Conservation (phyloP, 495 filamentous ascomycete species). For the Penicillium pulvis region DNA sequence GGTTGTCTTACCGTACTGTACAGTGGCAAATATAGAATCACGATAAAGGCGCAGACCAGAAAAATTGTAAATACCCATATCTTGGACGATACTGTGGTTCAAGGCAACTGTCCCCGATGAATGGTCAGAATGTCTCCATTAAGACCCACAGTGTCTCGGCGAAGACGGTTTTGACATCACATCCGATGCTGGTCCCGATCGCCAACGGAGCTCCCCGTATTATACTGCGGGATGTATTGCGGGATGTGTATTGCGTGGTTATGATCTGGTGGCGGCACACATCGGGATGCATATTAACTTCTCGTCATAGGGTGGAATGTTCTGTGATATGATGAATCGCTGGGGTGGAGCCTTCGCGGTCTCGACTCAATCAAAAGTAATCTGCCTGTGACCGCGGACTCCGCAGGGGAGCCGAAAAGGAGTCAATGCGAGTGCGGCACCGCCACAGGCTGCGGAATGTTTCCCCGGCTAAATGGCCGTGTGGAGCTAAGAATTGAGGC, state of each 20-base stretch:
- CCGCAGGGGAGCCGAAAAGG: constrained; percentile 1
- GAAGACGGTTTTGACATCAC: constrained; percentile 14
- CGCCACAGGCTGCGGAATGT: not conserved
- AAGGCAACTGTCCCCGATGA: constrained; percentile 4
- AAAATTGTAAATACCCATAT: not conserved
- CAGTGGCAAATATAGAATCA: not conserved
- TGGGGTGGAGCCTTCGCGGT: not conserved
- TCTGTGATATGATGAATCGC: not conserved
- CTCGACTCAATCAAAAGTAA: constrained; percentile 5
- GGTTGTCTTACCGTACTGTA: not conserved
- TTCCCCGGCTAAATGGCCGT: not conserved
- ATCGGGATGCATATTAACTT: not conserved
- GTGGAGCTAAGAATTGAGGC: not conserved
- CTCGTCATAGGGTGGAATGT: not conserved
- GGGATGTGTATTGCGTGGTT: no score
- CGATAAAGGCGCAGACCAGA: not conserved
- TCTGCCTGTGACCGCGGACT: constrained; percentile 15
- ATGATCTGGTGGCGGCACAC: not conserved
- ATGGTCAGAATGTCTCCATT: constrained; percentile 3
- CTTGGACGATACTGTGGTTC: constrained; percentile 5
- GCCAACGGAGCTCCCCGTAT: not conserved
- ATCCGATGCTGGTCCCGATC: constrained; percentile 1
- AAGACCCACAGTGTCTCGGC: constrained; percentile 15
- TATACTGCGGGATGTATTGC: not conserved
- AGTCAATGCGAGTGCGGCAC: constrained; percentile 1